These are phyloP conservation scores for Taiozyma sp. DNA, from an alignment of 1,139 yeast species.

Conservation along the genomic window DNA sequence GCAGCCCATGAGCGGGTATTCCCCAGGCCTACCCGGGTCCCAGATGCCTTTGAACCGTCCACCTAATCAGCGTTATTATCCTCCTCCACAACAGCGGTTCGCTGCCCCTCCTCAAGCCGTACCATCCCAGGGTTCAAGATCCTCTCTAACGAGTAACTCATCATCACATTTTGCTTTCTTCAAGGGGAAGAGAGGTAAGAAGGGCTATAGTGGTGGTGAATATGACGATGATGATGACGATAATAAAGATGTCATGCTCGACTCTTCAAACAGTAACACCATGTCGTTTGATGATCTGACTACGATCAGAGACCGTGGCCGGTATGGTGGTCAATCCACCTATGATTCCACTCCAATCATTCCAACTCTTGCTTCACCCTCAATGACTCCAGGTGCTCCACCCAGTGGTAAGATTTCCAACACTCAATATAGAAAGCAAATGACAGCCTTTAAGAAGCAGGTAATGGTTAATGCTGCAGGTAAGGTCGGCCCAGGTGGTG, in stretches of 20 bases:
- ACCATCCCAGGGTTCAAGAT: conserved; percentile 13
- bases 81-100: conserved; percentile 9
- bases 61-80: conserved; percentile 8
- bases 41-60: neutral
- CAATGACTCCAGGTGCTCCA: conserved; percentile 2
- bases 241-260: conserved; percentile 49
- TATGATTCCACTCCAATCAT: conserved; percentile 68
- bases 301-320: conserved; percentile 60
- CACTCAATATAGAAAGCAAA: conserved; percentile 61
- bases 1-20: neutral
- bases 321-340: conserved; percentile 44
- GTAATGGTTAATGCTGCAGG: conserved; percentile 30
- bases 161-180: conserved; percentile 29
- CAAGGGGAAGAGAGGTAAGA: conserved; percentile 26
- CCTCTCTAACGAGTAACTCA: conserved; percentile 14
- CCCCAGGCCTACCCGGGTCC: neutral
- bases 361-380: conserved; percentile 45
- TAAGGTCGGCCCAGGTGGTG: conserved; percentile 13
- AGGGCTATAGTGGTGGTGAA: conserved; percentile 22
- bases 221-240: conserved; percentile 36
- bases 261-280: conserved; percentile 36
- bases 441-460: conserved; percentile 63
- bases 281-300: conserved; percentile 62
- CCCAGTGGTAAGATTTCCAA: conserved; percentile 25
- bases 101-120: neutral